phyloP scores from a whole-genome alignment of 2,329 filamentous ascomycete genomes.

The Cytospora paraplurivora region DNA sequence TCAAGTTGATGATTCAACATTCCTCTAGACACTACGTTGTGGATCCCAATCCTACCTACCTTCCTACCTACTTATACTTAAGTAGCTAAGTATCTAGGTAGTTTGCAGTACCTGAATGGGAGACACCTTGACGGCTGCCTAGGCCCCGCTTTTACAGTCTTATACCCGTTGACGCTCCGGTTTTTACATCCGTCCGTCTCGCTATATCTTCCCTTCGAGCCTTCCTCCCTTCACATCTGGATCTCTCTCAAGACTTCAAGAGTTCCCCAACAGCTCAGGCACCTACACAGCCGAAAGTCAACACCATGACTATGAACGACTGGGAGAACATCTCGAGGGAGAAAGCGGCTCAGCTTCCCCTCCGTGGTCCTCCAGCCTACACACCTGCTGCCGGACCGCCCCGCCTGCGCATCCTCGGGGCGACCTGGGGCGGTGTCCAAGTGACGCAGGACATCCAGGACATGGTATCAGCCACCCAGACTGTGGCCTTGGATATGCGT shows the following conservation, averaged over 20 bases:
- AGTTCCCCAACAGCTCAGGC: neutral
- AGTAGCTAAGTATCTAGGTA: too few species aligned
- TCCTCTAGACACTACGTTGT: too few species aligned
- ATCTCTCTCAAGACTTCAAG: neutral
- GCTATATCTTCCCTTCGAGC: too few species aligned
- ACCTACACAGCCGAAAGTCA: neutral
- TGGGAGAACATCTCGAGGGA: neutral
- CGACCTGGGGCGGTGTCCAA: slow-evolving; percentile 33
- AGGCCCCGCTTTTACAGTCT: too few species aligned
- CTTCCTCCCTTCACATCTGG: too few species aligned
- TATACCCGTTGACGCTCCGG: too few species aligned
- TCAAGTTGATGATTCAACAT: too few species aligned
- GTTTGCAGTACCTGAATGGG: too few species aligned
- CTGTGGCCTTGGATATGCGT: slow-evolving; percentile 30
- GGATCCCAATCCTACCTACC: too few species aligned
- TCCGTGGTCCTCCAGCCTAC: neutral
- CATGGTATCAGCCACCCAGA: slow-evolving; percentile 25
- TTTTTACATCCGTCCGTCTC: too few species aligned
- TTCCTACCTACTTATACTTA: too few species aligned
- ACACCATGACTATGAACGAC: neutral
- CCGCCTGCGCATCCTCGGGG: slow-evolving; percentile 29
- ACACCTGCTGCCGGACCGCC: slow-evolving; percentile 1
- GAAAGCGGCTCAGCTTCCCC: neutral
- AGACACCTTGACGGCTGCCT: too few species aligned
- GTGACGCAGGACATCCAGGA: slow-evolving; percentile 29